Percentiles rank a stretch among this genome's conserved stretches.
These are phyloP conservation scores for Fusarium sp. DNA, from an alignment of 2,329 filamentous ascomycete species.

Conservation along the genomic window DNA sequence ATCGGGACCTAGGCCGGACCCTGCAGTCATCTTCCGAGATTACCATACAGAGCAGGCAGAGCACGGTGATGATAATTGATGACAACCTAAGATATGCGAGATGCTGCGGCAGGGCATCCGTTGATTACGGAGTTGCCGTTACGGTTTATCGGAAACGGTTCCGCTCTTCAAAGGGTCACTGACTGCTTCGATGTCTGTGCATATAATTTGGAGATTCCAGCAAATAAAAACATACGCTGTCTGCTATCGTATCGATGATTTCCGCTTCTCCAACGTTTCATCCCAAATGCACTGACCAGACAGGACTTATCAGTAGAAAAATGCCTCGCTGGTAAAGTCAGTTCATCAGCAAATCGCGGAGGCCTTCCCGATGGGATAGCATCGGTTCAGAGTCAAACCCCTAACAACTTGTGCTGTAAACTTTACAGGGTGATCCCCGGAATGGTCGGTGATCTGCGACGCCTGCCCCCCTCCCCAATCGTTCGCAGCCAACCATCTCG, in stretches of 20 bases:
- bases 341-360: slow-evolving; percentile 1
- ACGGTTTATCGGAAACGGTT: slow-evolving; percentile 5
- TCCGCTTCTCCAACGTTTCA: slow-evolving; percentile 6
- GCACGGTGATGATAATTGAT: not conserved
- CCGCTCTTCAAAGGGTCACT: not conserved
- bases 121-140: not conserved
- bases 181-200: not conserved
- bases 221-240: not conserved
- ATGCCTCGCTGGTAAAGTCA: not conserved
- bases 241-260: not conserved
- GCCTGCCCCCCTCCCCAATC: not conserved
- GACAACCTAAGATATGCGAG: not conserved
- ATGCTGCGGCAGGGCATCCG: not conserved
- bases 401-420: not conserved
- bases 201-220: not conserved
- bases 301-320: not conserved
- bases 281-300: not conserved
- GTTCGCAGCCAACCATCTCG: not conserved
- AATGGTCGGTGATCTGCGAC: slow-evolving; percentile 1
- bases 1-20: not conserved
- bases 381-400: not conserved
- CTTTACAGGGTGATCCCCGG: not conserved
- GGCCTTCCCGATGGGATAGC: slow-evolving; percentile 10
- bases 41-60: not conserved
- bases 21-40: not conserved